phyloP scores from a whole-genome alignment of 768 basidiomycete genomes.

The Mycena metata region DNA sequence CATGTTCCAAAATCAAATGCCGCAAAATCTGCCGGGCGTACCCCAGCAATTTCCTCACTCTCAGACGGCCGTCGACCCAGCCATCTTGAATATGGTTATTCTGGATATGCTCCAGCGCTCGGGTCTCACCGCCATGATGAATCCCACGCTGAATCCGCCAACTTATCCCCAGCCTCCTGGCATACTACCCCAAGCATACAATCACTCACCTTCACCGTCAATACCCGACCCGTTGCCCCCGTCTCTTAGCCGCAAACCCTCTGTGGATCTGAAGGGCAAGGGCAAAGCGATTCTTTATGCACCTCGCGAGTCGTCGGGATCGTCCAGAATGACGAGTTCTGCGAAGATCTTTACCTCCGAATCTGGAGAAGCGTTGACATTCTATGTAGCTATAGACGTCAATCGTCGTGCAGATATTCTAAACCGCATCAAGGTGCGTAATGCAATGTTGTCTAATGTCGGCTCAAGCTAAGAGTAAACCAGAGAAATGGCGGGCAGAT shows the following conservation, averaged over 20 bases:
- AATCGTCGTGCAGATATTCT: constrained; percentile 65
- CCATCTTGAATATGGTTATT: background rate
- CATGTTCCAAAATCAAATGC: constrained; percentile 14
- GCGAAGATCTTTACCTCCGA: constrained; percentile 59
- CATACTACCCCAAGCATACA: constrained; percentile 11
- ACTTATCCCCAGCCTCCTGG: constrained; percentile 24
- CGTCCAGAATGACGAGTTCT: constrained; percentile 26
- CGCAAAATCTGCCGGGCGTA: constrained; percentile 20
- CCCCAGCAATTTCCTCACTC: background rate
- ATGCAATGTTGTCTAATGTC: constrained; percentile 24
- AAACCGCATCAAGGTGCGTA: constrained; percentile 70
- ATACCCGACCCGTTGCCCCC: background rate
- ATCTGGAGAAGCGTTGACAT: constrained; percentile 60
- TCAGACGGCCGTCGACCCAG: background rate
- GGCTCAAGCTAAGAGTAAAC: constrained; percentile 4
- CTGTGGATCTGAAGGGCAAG: constrained; percentile 34
- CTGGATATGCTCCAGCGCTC: constrained; percentile 13
- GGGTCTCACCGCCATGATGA: too few relatives aligned
- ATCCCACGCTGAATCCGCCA: constrained; percentile 2
- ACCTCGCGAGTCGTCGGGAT: constrained; percentile 13
- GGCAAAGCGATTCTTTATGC: constrained; percentile 14
- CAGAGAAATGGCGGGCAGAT: constrained; percentile 80
- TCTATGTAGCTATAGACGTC: constrained; percentile 80
- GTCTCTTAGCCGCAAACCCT: constrained; percentile 16
- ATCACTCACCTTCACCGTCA: constrained; percentile 8